Evolutionary conservation across 1,139 yeast species (phyloP).

Genomic region (Taiozyma sp.): DNA sequence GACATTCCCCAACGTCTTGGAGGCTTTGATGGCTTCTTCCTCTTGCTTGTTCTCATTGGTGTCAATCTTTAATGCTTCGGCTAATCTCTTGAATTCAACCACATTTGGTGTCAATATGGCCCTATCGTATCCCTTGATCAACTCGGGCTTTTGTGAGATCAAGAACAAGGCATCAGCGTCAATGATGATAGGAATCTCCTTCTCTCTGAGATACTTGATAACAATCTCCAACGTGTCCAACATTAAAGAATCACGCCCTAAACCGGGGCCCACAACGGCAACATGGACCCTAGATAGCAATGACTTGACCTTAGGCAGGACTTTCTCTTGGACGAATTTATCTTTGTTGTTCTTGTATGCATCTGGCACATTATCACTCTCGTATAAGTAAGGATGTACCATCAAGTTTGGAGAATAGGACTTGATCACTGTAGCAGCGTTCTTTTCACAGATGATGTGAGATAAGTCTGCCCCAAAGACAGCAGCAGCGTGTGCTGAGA

Average conservation of each 20-base stretch:
- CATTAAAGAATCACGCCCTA: slow-evolving; percentile 79
- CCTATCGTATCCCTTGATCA: slow-evolving; percentile 44
- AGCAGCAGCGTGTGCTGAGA: slow-evolving; percentile 82
- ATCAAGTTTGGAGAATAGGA: slow-evolving; percentile 87
- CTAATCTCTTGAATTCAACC: slow-evolving; percentile 72
- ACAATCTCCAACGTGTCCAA: slow-evolving; percentile 53
- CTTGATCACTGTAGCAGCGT: slow-evolving; percentile 80
- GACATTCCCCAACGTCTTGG: slow-evolving; percentile 55
- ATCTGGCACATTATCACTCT: slow-evolving; percentile 20
- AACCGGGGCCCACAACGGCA: slow-evolving; percentile 89
- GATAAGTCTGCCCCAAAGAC: slow-evolving; percentile 85
- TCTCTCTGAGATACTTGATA: slow-evolving; percentile 47
- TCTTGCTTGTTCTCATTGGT: slow-evolving; percentile 1
- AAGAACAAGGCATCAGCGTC: slow-evolving; percentile 88
- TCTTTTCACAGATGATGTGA: slow-evolving; percentile 77
- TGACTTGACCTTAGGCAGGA: slow-evolving; percentile 50
- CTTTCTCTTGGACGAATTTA: slow-evolving; percentile 34
- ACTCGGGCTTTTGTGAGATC: slow-evolving; percentile 49
- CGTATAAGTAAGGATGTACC: slow-evolving; percentile 84
- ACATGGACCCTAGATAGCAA: slow-evolving; percentile 70
- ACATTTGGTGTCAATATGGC: slow-evolving; percentile 88
- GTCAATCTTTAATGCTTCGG: slow-evolving; percentile 40
- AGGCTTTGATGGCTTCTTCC: slow-evolving; percentile 31
- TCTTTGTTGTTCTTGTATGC: slow-evolving; percentile 8
- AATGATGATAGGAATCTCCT: slow-evolving; percentile 61